Evolutionary conservation across 2,329 filamentous ascomycete species (phyloP).

Genomic region (Grosmannia clavigera): DNA sequence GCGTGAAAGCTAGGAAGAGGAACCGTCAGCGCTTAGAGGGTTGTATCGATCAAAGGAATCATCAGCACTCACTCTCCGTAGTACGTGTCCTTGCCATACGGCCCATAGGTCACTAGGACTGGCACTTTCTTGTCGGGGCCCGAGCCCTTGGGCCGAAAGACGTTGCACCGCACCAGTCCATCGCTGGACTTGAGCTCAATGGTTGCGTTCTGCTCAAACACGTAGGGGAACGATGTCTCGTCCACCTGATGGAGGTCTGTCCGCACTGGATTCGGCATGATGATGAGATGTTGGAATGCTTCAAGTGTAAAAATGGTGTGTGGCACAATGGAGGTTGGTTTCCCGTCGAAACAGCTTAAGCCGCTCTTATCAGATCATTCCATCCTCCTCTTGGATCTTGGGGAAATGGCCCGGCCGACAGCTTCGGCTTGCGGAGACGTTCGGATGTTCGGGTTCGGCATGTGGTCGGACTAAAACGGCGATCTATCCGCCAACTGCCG

Average conservation of each 20-base stretch:
- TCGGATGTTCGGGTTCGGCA: too few species aligned
- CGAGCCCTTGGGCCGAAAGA: slow-evolving; percentile 22
- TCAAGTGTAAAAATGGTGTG: too few species aligned
- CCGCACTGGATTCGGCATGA: slow-evolving; percentile 2
- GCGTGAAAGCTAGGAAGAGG: slow-evolving; percentile 21
- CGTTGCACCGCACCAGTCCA: slow-evolving; percentile 24
- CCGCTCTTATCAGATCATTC: too few species aligned
- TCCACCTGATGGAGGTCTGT: slow-evolving; percentile 18
- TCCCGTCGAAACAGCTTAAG: too few species aligned
- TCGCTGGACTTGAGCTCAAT: slow-evolving; percentile 19
- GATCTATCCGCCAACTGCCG: too few species aligned
- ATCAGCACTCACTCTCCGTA: slow-evolving; percentile 28
- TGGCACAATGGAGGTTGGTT: too few species aligned
- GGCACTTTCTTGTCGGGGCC: slow-evolving; percentile 29
- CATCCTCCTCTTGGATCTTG: too few species aligned
- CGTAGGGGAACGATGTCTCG: slow-evolving; percentile 23
- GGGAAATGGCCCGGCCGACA: too few species aligned
- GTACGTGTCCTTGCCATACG: slow-evolving; percentile 61
- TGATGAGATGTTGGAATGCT: not conserved
- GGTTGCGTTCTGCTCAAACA: slow-evolving; percentile 25
- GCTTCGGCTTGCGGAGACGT: too few species aligned
- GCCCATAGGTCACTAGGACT: slow-evolving; percentile 58
- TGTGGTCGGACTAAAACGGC: too few species aligned
- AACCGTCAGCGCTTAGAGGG: not conserved
- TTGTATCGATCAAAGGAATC: too few species aligned